A percentile compares a stretch with the other conserved stretches of the same genome.
Conservation (phyloP, 176 grass and related monocot genomes). For the Oryza punctata region DNA sequence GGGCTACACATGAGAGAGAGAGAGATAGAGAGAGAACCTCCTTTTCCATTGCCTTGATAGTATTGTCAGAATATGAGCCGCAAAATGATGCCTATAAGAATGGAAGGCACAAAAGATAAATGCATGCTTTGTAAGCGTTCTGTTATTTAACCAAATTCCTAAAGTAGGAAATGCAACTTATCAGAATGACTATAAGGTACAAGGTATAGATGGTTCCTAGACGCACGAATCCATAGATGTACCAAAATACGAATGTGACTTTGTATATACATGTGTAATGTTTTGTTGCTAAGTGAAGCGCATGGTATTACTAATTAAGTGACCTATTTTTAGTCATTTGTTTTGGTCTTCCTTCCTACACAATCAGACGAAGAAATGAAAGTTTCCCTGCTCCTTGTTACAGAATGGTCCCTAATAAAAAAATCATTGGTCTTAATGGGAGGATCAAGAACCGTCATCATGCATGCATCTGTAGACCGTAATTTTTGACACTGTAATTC, state of each 20-base stretch:
- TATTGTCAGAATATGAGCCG: constrained; percentile 21
- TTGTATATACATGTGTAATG: background rate
- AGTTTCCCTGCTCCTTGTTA: background rate
- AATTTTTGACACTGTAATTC: background rate
- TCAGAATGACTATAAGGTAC: background rate
- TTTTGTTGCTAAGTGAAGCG: background rate
- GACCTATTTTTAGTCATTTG: background rate
- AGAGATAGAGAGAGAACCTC: constrained; percentile 28
- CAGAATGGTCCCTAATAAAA: background rate
- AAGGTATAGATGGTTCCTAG: background rate
- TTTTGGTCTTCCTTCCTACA: background rate
- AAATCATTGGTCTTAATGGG: background rate
- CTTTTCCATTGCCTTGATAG: constrained; percentile 45
- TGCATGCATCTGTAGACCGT: background rate
- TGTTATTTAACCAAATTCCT: constrained; percentile 1
- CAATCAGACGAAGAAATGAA: background rate
- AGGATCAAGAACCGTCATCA: background rate
- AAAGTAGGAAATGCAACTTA: background rate
- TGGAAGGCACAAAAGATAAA: constrained; percentile 20
- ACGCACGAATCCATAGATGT: background rate
- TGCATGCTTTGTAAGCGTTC: background rate
- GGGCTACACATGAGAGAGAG: background rate
- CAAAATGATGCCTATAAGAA: constrained; percentile 37
- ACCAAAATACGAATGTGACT: background rate
- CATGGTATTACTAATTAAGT: background rate